Base-by-base conservation (phyloP, 192 early-diverging fungal genomes). In the Gaertneriomyces sp. region DNA sequence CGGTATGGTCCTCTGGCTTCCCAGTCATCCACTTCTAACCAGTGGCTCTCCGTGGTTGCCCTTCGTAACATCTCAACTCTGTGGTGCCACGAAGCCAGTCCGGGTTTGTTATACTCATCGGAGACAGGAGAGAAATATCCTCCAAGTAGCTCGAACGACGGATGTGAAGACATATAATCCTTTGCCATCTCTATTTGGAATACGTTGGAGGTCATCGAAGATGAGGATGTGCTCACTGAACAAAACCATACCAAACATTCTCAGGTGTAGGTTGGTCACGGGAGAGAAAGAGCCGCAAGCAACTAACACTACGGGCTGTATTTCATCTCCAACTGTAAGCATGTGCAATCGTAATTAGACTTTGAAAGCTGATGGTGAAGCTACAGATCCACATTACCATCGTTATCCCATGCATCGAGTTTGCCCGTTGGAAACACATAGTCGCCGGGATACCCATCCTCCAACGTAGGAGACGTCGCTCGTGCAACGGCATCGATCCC, bases 71-170 rank as follows among this genome's bases (percentile, higher is more conserved):
- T 99, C 19, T 80, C 74, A 8, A 98, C 92, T 20, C 96, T 83
- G 75, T 99, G 91, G 53, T 83, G 72, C 63, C 90, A 92, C 12
- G 85, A 78, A 0, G 91, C 95, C 20, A 99, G 79, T 7, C 95
- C 96, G 60, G 89, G 87, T 70, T 99, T 98, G 60, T 87, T 84
- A 70, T 99, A 99, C 58, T 85, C 90, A 63, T 96, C 94, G 0
- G 90, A 91, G 11, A 99, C 96, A 1, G 97, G 97, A 5, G 93
- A 96, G 76, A 93, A 98, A 76, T 98, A 98, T 8, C 95, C 97
- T 7, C 91, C 95, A 58, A 98, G 72, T 57, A 98, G 76, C 74
- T 98, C 93, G 71, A 90, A 95, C 39, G 86, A 73, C 33, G 77
- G 67, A 53, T 88, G 80, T 63, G 90, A 85, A 20, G 60, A 59